Evolutionary conservation across 371 early-diverging fungal genomes (phyloP), one percentile per base, ranked within the genome.

Genomic region (Mucor plumbeus): DNA sequence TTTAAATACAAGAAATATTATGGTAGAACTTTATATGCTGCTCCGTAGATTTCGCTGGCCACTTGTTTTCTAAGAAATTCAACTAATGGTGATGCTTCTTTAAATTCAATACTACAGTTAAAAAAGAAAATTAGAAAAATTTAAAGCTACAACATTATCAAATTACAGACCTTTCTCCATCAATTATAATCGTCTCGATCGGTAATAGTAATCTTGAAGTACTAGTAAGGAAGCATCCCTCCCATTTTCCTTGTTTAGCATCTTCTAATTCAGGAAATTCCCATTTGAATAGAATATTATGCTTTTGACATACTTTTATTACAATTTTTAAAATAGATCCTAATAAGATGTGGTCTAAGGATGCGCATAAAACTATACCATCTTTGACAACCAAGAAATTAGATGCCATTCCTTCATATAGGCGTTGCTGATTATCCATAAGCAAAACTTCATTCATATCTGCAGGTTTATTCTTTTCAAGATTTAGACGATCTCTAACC

Each of bases 341-440:
- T 31, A 83, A 59, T 17, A 90, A 69, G 7, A 90, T 82, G 61
- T 77, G 81, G 19, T 86, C 84, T 15, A 85, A 68, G 0, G 87
- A 81, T 1, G 90, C 90, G 13, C 87, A 86, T 34, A 71, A 43
- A 11, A 55, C 67, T 7, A 67, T 57, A 8, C 43, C 38, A 3
- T 62, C 58, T 4, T 34, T 59, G 3, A 87, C 77, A 0, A 78
- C 85, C 65, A 85, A 86, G 61, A 90, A 87, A 60, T 90, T 90
- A 59, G 88, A 88, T 3, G 87, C 77, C 61, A 89, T 79, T 9
- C 90, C 90, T 64, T 90, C 90, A 61, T 87, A 88, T 4, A 90
- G 26, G 17, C 80, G 74, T 0, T 79, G 80, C 9, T 63, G 17
- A 13, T 79, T 67, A 59, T 90, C 87, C 21, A 76, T 68, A 63